Evolutionary conservation across 257 asterid species (phyloP), one percentile per base, ranked within the genome.

Genomic region (Solanum piurae): DNA sequence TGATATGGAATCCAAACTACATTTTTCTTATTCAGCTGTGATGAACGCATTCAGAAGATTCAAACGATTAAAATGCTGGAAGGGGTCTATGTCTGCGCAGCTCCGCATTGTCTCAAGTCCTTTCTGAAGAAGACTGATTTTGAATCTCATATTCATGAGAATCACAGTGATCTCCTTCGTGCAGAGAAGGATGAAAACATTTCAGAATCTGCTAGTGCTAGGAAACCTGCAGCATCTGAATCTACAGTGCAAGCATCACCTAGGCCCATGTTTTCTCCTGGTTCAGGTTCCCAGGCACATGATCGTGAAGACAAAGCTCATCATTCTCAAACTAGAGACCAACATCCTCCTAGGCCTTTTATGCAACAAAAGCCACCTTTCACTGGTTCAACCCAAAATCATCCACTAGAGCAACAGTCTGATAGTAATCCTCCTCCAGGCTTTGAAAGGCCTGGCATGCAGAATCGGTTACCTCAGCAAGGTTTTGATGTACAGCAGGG

Each of bases 51-150:
- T 92, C 98, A 96, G 74, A 97, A 94, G 96, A 97, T 97, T 88
- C 99, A 97, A 90, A 96, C 99, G 58, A 97, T 97, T 84, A 97
- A 96, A 94, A 90, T 94, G 97, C 93, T 94, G 96, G 99, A 96
- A 91, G 98, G 98, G 84, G 93, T 97, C 87, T 90, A 90, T 80
- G 79, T 97, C 46, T 97, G 99, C 86, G 99, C 98, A 36, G 99
- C 99, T 62, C 98, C 99, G 31, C 99, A 94, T 88, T 97, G 98
- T 87, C 93, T 95, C 90, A 95, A 95, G 92, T 96, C 99, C 82
- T 97, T 97, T 91, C 88, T 97, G 58, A 94, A 95, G 94, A 95
- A 94, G 93, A 89, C 87, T 83, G 99, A 96, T 3, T 94, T 96
- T 34, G 96, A 91, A 90, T 89, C 91, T 27, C 99, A 97, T 92